Base-by-base conservation (phyloP, 257 asterid species). In the Capsicum chinense region DNA sequence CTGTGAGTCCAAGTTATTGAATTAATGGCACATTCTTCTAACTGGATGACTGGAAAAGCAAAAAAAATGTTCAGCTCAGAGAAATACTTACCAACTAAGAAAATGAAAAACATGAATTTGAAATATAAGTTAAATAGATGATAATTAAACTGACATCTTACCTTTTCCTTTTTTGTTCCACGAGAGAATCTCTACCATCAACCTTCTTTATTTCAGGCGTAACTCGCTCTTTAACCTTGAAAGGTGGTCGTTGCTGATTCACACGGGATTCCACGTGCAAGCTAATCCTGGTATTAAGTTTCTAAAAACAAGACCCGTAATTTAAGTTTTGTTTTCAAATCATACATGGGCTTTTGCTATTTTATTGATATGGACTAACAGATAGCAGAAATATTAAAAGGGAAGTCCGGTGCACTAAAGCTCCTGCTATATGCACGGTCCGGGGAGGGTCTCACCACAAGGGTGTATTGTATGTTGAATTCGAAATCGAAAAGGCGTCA, bases 131-230 rank as follows among this genome's bases (percentile, higher is more conserved):
- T 14, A 76, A 26, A 76, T 76, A 76, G 50, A 73, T 42, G 19
- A 74, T 74, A 50, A 52, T 76, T 21, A 52, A 52, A 52, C 33
- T 26, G 48, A 26, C 35, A 54, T 69, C n/a, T 57, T 89, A 96
- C 99, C 98, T 93, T 92, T 91, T 87, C 86, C 97, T 86, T 86
- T 94, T 96, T 89, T 93, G 98, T 87, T 92, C 95, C 90, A 95
- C 84, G 71, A 94, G 80, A 15, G 97, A 92, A 87, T 66, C 74
- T 35, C 9, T 67, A 13, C 0, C 26, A 26, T 26, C 26, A 26
- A 26, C 26, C 26, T 26, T 26, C 26, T 26, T 26, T 26, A 26
- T 26, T 26, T 26, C 26, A 0, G 26, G 26, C 26, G 26, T 26
- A 26, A 26, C 26, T 26, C 26, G 26, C 26, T 26, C 26, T 26